These are phyloP conservation scores for Hyaloperonospora arabidopsidis DNA, from an alignment of 352 stramenopile genomes.

Conservation along the genomic window DNA sequence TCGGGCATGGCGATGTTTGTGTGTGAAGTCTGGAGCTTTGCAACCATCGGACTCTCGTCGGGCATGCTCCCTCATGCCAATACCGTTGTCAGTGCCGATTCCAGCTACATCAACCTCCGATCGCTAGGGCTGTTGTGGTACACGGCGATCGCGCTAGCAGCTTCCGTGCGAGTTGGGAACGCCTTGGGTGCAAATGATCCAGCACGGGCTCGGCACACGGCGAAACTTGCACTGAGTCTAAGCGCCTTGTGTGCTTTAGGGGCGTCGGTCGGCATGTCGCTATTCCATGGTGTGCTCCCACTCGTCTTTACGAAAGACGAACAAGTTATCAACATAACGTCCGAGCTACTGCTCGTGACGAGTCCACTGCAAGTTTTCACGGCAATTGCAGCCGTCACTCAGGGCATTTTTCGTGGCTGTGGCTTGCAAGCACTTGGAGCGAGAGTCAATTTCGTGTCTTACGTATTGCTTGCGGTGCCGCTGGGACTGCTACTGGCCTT, in stretches of 20 bases:
- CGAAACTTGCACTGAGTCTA: slow-evolving; percentile 48
- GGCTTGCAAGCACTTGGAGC: slow-evolving; percentile 77
- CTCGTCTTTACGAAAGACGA: slow-evolving; percentile 58
- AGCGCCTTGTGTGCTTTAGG: slow-evolving; percentile 35
- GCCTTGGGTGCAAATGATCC: slow-evolving; percentile 73
- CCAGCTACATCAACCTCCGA: slow-evolving; percentile 70
- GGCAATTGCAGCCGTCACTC: slow-evolving; percentile 52
- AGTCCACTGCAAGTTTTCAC: slow-evolving; percentile 80
- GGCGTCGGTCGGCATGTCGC: slow-evolving; percentile 52
- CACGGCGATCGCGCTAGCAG: slow-evolving; percentile 38
- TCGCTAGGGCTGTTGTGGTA: slow-evolving; percentile 36
- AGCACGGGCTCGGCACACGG: slow-evolving; percentile 55
- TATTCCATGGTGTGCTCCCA: slow-evolving; percentile 43
- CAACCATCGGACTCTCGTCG: slow-evolving; percentile 58
- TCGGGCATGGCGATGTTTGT: slow-evolving; percentile 80
- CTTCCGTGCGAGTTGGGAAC: slow-evolving; percentile 38
- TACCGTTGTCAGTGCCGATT: slow-evolving; percentile 79
- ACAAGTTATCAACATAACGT: slow-evolving; percentile 43
- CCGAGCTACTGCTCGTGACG: slow-evolving; percentile 56
- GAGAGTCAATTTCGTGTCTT: slow-evolving; percentile 81
- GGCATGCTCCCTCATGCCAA: slow-evolving; percentile 68
- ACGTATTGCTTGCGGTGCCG: slow-evolving; percentile 75
- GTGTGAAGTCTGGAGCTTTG: slow-evolving; percentile 84
- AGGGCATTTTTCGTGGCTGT: slow-evolving; percentile 76
- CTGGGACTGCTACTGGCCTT: slow-evolving; percentile 69